Evolutionary conservation across 768 basidiomycete genomes (phyloP), one percentile per base, ranked within the genome.

Genomic region (Rhodosporidiobolus odoratus): DNA sequence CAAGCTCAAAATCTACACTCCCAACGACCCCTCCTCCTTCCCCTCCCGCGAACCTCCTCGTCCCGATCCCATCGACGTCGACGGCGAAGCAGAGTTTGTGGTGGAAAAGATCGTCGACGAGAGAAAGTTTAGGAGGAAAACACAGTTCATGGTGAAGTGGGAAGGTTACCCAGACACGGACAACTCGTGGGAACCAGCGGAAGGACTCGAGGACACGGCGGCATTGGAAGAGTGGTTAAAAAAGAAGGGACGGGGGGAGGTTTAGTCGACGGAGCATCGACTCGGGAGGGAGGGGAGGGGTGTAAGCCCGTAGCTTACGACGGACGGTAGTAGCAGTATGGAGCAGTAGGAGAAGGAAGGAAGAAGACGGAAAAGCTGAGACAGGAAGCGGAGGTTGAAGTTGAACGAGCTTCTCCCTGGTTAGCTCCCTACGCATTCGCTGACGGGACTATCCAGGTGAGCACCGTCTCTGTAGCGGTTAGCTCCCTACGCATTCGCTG

Each of bases 41-140:
- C 62, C 62, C 2, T 38, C 37, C 2, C 38, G 62, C 50, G 60
- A 74, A 23, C 50, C 74, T 27, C 27, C 63, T 0, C 77, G 78
- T 47, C 73, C 80, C 0, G 40, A 43, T 3, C 65, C 70, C 2
- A 53, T 66, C 58, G 48, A 38, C 21, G 53, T 57, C n/a, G 65
- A 61, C 6, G 64, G 58, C 25, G 56, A 62, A 21, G 27, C 35
- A 23, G 47, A 52, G 16, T 60, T 16, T 23, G 48, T 21, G 7
- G 34, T 62, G 15, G 61, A 62, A 37, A 48, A 16, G 19, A 62
- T 62, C 32, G 47, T 62, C 8, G 61, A 62, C 37, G 34, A 52
- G 34, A 62, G 52, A 37, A 25, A 25, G 8, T 3, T 7, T 7
- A 15, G 48, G 19, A 13, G 15, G 13, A 38, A 13, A 35, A 10